Percentiles rank a stretch among this genome's conserved stretches.
These are phyloP conservation scores for Ramularia endophylla DNA, from an alignment of 2,329 filamentous ascomycete species.

Conservation along the genomic window DNA sequence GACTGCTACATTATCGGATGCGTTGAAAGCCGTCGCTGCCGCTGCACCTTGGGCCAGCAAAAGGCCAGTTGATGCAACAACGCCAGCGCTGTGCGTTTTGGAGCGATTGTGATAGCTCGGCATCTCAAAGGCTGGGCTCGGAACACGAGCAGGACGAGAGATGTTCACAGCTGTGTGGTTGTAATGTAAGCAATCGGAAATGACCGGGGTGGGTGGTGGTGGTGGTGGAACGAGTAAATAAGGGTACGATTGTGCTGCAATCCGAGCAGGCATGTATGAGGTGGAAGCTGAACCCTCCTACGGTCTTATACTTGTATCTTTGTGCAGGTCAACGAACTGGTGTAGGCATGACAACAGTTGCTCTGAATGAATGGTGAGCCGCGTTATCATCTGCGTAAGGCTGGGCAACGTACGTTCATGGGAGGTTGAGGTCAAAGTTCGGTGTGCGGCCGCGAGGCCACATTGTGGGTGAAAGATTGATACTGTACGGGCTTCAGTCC, in stretches of 20 bases:
- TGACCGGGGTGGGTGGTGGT: not conserved
- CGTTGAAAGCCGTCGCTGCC: constrained; percentile 7
- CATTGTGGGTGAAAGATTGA: no score
- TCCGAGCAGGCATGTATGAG: not conserved
- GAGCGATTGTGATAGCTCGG: constrained; percentile 8
- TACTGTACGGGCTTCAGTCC: no score
- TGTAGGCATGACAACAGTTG: constrained; percentile 13
- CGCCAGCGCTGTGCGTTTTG: constrained; percentile 9
- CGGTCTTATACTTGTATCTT: not conserved
- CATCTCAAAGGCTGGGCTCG: constrained; percentile 1
- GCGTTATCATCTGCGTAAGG: no score
- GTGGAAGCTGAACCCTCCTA: not conserved
- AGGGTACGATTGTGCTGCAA: constrained; percentile 1
- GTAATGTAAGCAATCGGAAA: constrained; percentile 1
- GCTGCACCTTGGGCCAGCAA: constrained; percentile 11
- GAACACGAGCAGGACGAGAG: not conserved
- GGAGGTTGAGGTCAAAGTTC: no score
- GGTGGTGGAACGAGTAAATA: constrained; percentile 4
- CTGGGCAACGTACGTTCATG: no score
- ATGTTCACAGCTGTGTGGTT: not conserved
- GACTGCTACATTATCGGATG: constrained; percentile 7
- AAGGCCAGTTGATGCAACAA: constrained; percentile 12
- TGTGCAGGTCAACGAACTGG: not conserved
- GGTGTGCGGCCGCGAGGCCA: no score
- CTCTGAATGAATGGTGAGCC: not conserved